Evolutionary conservation across 2,329 filamentous ascomycete species (phyloP).

Genomic region (Fusarium subglutinans): DNA sequence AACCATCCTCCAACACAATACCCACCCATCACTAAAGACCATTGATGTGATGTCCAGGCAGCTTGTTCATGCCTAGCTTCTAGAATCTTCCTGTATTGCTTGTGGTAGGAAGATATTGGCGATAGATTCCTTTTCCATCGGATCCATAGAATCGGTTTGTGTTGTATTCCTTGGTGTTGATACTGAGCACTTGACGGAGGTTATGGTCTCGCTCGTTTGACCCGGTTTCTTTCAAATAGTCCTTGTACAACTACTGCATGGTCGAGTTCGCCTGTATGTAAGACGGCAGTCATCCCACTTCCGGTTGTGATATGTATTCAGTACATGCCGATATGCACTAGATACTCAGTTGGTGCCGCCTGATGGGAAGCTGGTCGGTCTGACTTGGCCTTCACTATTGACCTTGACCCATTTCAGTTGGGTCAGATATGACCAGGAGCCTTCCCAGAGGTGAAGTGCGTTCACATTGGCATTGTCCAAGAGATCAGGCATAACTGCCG

Average conservation of each 20-base stretch:
- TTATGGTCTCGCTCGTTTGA: background rate
- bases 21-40: background rate
- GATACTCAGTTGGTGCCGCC: conserved; percentile 24
- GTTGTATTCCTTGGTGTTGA: background rate
- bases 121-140: background rate
- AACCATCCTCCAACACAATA: background rate
- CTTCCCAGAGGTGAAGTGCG: conserved; percentile 79
- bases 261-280: background rate
- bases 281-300: background rate
- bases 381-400: conserved; percentile 68
- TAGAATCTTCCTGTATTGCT: background rate
- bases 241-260: background rate
- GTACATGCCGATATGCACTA: background rate
- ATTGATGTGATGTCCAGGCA: background rate
- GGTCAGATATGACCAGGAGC: conserved; percentile 82
- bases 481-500: conserved; percentile 76
- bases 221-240: background rate
- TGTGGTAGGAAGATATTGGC: background rate
- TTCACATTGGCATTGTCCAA: conserved; percentile 71
- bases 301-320: background rate
- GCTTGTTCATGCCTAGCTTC: background rate
- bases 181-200: background rate
- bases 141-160: background rate
- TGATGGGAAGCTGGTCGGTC: conserved; percentile 82
- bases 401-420: conserved; percentile 82